Evolutionary conservation across 331 rosid species (phyloP), one percentile per base, ranked within the genome.

Genomic region (Malus hybrid): DNA sequence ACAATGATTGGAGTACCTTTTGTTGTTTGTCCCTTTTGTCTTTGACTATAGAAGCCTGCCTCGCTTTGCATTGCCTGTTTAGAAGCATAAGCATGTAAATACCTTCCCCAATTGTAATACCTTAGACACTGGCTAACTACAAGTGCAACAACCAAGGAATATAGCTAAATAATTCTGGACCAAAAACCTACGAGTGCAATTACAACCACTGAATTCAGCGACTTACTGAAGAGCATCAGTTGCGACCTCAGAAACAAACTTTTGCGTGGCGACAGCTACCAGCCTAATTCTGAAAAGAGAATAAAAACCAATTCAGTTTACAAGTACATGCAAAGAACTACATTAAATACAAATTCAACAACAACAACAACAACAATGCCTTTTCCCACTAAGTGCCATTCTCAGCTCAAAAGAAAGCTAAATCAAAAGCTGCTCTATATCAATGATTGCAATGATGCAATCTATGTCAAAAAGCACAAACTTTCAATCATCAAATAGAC

Each of bases 21-120:
- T 87, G 97, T 85, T 92, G 96, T 81, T 87, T 95, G 80, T 95
- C 97, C 81, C 95, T 86, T 87, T 95, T 92, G 82, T 95, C 99
- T 83, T 90, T 92, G 42, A 91, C 90, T 63, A 95, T 83, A 60
- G 97, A 63, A 16, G 96, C 87, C 73, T 89, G 97, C 52, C 97
- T 90, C 74, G 97, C 93, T 79, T 92, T 90, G 88, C 96, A 95
- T 69, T 90, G 99, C 96, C 99, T 95, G 53, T 76, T 58, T 34
- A 78, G 60, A 60, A 28, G 61, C n/a, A 73, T 28, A 65, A 46
- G 13, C 70, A 64, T 68, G 78, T 63, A 79, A 84, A 28, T 70
- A 62, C 64, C 56, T 63, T 63, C 53, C 52, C 58, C 73, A 53
- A 18, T 62, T 10, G 36, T 36, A 66, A 22, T 44, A 52, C 60